A percentile compares a stretch with the other conserved stretches of the same genome.
Evolutionary conservation across 352 stramenopile species (phyloP).

Genomic region (Elongisporangium undulatum): DNA sequence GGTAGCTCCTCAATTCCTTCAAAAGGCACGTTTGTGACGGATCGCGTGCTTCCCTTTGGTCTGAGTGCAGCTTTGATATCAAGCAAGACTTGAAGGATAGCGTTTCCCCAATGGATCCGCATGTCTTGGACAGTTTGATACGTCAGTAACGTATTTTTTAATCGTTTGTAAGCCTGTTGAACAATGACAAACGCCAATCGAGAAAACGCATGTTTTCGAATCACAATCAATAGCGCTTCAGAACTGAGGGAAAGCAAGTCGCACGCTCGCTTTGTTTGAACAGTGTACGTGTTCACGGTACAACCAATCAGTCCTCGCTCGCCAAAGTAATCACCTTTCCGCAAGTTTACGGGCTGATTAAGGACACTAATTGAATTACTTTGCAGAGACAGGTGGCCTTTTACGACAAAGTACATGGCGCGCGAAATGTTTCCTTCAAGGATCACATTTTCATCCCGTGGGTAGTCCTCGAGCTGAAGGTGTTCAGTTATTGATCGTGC

Average conservation of each 20-base stretch:
- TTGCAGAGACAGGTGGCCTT: conserved; percentile 24
- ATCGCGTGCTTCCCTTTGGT: background rate
- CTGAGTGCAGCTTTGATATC: conserved; percentile 5
- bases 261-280: conserved; percentile 40
- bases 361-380: conserved; percentile 12
- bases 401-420: conserved; percentile 59
- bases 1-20: conserved; percentile 12
- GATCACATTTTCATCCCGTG: conserved; percentile 39
- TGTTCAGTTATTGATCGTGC: conserved; percentile 15
- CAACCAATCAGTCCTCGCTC: conserved; percentile 37
- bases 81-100: conserved; percentile 14
- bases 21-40: background rate
- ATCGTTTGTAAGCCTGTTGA: conserved; percentile 8
- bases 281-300: conserved; percentile 33
- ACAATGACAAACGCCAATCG: conserved; percentile 18
- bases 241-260: conserved; percentile 46
- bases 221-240: background rate
- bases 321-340: conserved; percentile 40
- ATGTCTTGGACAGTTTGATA: conserved; percentile 17
- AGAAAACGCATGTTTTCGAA: conserved; percentile 8
- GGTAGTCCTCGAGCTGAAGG: conserved; percentile 47
- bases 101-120: conserved; percentile 17
- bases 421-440: conserved; percentile 40
- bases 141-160: conserved; percentile 8
- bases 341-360: conserved; percentile 8